Conservation (phyloP, 208 protist species). For the Eutreptiella sp. region DNA sequence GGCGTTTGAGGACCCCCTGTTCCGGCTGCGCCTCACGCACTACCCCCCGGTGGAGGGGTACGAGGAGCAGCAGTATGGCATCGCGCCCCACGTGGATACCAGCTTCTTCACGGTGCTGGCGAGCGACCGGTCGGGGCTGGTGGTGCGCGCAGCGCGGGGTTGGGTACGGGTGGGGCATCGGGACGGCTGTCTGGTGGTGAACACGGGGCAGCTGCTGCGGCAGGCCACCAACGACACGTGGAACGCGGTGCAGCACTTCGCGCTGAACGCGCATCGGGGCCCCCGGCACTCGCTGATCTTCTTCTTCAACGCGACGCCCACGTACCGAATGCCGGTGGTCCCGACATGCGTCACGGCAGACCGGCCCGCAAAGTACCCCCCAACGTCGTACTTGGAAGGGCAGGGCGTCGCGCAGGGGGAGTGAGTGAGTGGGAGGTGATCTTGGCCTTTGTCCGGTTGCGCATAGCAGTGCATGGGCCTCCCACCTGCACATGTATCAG, state of each 20-base stretch:
- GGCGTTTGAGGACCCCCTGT: conserved; percentile 6
- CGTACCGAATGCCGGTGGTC: neutral
- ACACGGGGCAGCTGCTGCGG: conserved; percentile 16
- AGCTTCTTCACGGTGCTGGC: conserved; percentile 17
- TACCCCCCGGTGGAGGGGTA: conserved; percentile 18
- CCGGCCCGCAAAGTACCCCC: conserved; percentile 15
- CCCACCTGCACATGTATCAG: too few species aligned
- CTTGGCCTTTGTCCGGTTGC: too few species aligned
- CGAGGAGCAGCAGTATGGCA: conserved; percentile 13
- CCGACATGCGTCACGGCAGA: conserved; percentile 7
- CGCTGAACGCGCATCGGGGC: neutral
- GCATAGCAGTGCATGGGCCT: too few species aligned
- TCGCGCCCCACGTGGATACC: conserved; percentile 16
- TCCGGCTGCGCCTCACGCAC: neutral
- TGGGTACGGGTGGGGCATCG: neutral
- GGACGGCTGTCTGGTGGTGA: neutral
- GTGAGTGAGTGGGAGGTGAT: too few species aligned
- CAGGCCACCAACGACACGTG: conserved; percentile 21
- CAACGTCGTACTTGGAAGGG: conserved; percentile 17
- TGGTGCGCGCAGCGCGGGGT: neutral
- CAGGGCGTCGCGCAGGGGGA: conserved; percentile 15
- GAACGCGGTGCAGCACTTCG: conserved; percentile 6
- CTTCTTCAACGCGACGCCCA: conserved; percentile 16
- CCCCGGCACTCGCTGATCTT: conserved; percentile 14
- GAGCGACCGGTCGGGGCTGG: conserved; percentile 2